phyloP scores from a whole-genome alignment of 345 rosid species.

The Xanthoceras sorbifolium region DNA sequence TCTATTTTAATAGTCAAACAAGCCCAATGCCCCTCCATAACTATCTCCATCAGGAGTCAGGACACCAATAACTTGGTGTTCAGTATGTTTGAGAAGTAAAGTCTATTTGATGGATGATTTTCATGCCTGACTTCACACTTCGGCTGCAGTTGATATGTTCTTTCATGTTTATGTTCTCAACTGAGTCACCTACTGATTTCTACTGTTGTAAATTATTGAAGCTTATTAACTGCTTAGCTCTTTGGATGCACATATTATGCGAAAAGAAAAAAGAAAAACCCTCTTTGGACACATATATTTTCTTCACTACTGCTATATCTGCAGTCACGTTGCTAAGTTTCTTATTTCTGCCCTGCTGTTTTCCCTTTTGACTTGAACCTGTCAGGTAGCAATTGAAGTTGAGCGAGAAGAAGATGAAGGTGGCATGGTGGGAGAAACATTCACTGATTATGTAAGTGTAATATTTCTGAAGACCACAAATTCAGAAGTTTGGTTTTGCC shows the following conservation, averaged over 20 bases:
- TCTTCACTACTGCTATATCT: background rate
- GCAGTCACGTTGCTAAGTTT: background rate
- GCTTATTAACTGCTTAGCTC: background rate
- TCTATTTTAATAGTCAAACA: background rate
- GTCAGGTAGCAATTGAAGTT: conserved; percentile 94
- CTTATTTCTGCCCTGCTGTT: conserved; percentile 11
- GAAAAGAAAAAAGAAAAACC: no score
- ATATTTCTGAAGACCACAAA: conserved; percentile 15
- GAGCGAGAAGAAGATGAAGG: conserved; percentile 99
- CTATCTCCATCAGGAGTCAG: background rate
- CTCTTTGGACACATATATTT: background rate
- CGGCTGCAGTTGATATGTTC: background rate
- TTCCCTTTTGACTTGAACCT: conserved; percentile 25
- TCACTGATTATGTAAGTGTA: conserved; percentile 87
- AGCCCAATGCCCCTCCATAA: background rate
- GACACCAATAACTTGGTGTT: background rate
- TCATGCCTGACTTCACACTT: background rate
- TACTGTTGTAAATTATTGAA: background rate
- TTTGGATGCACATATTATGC: background rate
- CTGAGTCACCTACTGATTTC: background rate
- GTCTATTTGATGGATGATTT: background rate
- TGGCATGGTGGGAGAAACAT: conserved; percentile 88
- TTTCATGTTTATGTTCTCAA: background rate
- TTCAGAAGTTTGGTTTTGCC: conserved; percentile 4
- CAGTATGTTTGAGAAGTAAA: background rate